These are phyloP conservation scores for Miscanthus lutarioriparius DNA, from an alignment of 176 grass and related monocot species.

Conservation along the genomic window DNA sequence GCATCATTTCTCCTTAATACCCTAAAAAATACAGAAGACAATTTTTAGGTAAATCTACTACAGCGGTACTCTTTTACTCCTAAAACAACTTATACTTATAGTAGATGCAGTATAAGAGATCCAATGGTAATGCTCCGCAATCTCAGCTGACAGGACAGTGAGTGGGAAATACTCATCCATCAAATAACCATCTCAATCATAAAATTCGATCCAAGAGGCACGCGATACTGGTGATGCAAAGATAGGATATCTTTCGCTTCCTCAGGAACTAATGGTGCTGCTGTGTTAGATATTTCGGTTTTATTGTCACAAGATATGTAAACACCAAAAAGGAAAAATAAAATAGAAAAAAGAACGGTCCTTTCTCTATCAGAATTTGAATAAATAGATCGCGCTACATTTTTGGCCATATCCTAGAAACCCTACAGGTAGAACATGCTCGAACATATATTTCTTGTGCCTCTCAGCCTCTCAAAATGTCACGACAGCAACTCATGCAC, in stretches of 20 bases:
- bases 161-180: not conserved
- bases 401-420: constrained; percentile 47
- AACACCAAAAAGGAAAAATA: not conserved
- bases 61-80: too few relatives aligned
- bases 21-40: too few relatives aligned
- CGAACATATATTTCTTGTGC: constrained; percentile 23
- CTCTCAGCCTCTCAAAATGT: constrained; percentile 49
- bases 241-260: not conserved
- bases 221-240: not conserved
- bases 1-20: too few relatives aligned
- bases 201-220: not conserved
- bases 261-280: constrained; percentile 36
- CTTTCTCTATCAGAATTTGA: constrained; percentile 57
- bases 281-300: constrained; percentile 50
- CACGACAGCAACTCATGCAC: constrained; percentile 35
- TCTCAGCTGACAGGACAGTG: too few relatives aligned
- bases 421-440: constrained; percentile 32
- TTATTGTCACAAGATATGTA: constrained; percentile 52
- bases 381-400: constrained; percentile 47
- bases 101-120: too few relatives aligned
- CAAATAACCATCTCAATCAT: not conserved
- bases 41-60: too few relatives aligned
- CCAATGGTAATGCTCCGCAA: too few relatives aligned
- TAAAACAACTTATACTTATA: too few relatives aligned
- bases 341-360: constrained; percentile 29